Base-by-base conservation (phyloP, 2,329 filamentous ascomycete species). In the Cercospora zeina region DNA sequence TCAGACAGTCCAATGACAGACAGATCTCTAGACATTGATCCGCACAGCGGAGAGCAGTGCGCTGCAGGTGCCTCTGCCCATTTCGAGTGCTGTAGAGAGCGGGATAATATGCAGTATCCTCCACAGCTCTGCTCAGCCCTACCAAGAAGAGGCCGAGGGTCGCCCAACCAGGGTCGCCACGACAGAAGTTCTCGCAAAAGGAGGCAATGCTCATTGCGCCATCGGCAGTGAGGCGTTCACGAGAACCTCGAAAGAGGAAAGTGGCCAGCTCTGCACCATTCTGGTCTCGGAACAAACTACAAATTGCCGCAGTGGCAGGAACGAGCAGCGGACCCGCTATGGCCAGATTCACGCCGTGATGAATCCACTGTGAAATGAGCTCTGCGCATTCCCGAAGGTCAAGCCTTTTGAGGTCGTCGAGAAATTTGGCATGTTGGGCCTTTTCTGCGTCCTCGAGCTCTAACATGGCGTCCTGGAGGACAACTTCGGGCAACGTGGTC, bases 101-200 rank as follows among this genome's bases (percentile, higher is more conserved):
- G 21, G 75, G 71, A 71, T 75, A 59, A 68, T 67, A 27, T 64
- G 73, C 30, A 59, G 71, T 62, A 70, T 73, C 65, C 68, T 65
- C 58, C 0, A 73, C 70, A n/a, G 77, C 72, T 62, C 76, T 70
- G n/a, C 75, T 74, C 11, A 75, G 71, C n/a, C 74, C 69, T 4
- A 76, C 70, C 19, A 80, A 71, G 9, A 80, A 74, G 39, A 77
- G 69, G 1, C 75, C 77, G 1, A 80, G 54, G 0, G 75, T 75
- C 53, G 79, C 78, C 77, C 77, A 79, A 10, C 77, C 74, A 11
- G 71, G 63, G 34, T 53, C 42, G 24, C 51, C 62, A 42, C 27
- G 51, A n/a, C 13, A 54, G 37, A 53, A 62, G 30, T 24, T 60
- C 42, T 31, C 60, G 39, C 24, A 64, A 42, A 39, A 59, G 14